Evolutionary conservation across 2,329 filamentous ascomycete genomes (phyloP).

Genomic region (Neopestalotiopsis sp.): DNA sequence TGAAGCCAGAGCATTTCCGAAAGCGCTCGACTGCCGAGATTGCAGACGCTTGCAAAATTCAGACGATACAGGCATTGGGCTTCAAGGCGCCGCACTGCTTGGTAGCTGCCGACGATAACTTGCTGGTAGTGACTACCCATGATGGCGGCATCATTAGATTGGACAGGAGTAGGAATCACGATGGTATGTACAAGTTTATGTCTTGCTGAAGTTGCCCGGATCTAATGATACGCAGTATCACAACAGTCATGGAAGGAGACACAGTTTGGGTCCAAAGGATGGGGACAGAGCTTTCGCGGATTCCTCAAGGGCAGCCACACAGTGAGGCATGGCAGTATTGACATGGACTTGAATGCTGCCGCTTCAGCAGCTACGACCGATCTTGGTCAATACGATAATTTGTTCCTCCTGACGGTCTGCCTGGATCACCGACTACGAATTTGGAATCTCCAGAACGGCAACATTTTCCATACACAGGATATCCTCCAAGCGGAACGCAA

Average conservation of each 20-base stretch:
- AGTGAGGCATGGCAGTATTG: constrained; percentile 65
- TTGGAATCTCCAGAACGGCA: constrained; percentile 86
- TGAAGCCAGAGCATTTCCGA: constrained; percentile 83
- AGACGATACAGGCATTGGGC: constrained; percentile 71
- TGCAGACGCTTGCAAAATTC: constrained; percentile 78
- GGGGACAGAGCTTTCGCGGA: constrained; percentile 69
- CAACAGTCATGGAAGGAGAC: constrained; percentile 69
- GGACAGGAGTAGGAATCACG: constrained; percentile 58
- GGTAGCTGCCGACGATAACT: constrained; percentile 72
- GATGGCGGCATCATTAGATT: constrained; percentile 79
- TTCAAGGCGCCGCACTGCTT: constrained; percentile 84
- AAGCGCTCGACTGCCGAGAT: constrained; percentile 72
- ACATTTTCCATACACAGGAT: constrained; percentile 77
- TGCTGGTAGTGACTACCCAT: constrained; percentile 80
- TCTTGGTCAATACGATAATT: constrained; percentile 53
- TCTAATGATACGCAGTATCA: constrained; percentile 27
- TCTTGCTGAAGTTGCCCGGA: not conserved
- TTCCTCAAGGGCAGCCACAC: constrained; percentile 68
- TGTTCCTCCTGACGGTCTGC: constrained; percentile 78
- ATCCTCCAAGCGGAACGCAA: constrained; percentile 72
- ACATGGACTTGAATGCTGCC: constrained; percentile 71
- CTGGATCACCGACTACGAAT: constrained; percentile 88
- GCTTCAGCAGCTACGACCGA: constrained; percentile 64
- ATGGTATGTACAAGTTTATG: constrained; percentile 43
- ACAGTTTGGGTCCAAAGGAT: constrained; percentile 75